Conservation (phyloP, 2,329 filamentous ascomycete species). For the Clonostachys rosea region DNA sequence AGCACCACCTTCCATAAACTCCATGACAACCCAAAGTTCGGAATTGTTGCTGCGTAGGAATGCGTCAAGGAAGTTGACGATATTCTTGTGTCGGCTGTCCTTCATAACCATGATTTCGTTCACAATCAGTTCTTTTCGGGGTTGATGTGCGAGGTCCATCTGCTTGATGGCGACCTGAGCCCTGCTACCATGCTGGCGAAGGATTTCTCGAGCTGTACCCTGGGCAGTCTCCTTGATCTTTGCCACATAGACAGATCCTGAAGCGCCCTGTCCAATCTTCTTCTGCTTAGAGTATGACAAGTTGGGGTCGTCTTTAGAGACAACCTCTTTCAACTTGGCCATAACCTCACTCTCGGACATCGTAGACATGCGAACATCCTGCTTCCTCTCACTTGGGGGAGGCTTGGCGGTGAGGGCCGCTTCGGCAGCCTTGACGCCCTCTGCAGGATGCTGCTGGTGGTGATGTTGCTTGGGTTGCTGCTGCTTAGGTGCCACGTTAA, state of each 20-base stretch:
- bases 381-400: constrained; percentile 65
- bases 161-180: constrained; percentile 98
- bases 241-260: constrained; percentile 95
- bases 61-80: constrained; percentile 97
- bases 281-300: constrained; percentile 98
- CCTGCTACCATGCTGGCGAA: constrained; percentile 73
- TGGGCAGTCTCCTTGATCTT: constrained; percentile 85
- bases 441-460: constrained; percentile 36
- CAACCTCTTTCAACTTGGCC: constrained; percentile 88
- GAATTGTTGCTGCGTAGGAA: constrained; percentile 92
- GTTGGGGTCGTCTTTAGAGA: constrained; percentile 92
- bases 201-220: constrained; percentile 78
- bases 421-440: constrained; percentile 84
- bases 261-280: constrained; percentile 98
- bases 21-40: constrained; percentile 99
- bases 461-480: constrained; percentile 32
- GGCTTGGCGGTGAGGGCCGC: constrained; percentile 84
- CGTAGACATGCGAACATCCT: constrained; percentile 96
- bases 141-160: constrained; percentile 97
- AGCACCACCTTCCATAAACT: constrained; percentile 98
- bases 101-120: constrained; percentile 99
- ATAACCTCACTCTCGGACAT: constrained; percentile 98
- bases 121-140: constrained; percentile 95
- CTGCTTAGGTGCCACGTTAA: constrained; percentile 72
- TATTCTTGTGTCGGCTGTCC: constrained; percentile 95